Percentiles rank a stretch among this genome's conserved stretches.
These are phyloP conservation scores for Huntiella savannae DNA, from an alignment of 2,329 filamentous ascomycete genomes.

Conservation along the genomic window DNA sequence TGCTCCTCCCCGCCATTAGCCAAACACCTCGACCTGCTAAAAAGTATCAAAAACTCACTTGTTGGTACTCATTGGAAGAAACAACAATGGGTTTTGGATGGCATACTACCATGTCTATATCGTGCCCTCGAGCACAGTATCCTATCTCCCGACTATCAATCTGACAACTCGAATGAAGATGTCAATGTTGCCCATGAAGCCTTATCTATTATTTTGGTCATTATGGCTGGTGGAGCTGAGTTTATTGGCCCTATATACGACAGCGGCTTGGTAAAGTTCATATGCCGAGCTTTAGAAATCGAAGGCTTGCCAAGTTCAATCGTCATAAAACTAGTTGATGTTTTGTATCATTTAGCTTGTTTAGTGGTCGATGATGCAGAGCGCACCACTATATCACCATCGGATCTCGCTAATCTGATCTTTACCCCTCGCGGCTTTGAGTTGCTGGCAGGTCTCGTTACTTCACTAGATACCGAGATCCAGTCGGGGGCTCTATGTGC, in stretches of 20 bases:
- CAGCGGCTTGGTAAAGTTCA: slow-evolving; percentile 45
- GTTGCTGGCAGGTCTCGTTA: not conserved
- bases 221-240: slow-evolving; percentile 47
- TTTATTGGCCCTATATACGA: slow-evolving; percentile 60
- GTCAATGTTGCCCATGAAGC: slow-evolving; percentile 2
- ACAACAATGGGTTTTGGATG: slow-evolving; percentile 27
- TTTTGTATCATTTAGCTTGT: slow-evolving; percentile 15
- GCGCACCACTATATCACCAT: not conserved
- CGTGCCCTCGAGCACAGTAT: slow-evolving; percentile 18
- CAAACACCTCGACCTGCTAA: no score
- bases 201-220: not conserved
- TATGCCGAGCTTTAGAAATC: slow-evolving; percentile 52
- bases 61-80: not conserved
- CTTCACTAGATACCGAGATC: slow-evolving; percentile 29
- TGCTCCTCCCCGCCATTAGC: no score
- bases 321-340: slow-evolving; percentile 51
- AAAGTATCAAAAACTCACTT: not conserved
- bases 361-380: not conserved
- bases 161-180: not conserved
- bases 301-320: slow-evolving; percentile 44
- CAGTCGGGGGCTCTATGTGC: slow-evolving; percentile 49
- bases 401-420: not conserved
- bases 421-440: not conserved
- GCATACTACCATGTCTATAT: no score
- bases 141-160: not conserved